Percentiles rank a stretch among this genome's conserved stretches.
These are phyloP conservation scores for Larix kaempferi DNA, from an alignment of 75 land plant genomes.

Conservation along the genomic window DNA sequence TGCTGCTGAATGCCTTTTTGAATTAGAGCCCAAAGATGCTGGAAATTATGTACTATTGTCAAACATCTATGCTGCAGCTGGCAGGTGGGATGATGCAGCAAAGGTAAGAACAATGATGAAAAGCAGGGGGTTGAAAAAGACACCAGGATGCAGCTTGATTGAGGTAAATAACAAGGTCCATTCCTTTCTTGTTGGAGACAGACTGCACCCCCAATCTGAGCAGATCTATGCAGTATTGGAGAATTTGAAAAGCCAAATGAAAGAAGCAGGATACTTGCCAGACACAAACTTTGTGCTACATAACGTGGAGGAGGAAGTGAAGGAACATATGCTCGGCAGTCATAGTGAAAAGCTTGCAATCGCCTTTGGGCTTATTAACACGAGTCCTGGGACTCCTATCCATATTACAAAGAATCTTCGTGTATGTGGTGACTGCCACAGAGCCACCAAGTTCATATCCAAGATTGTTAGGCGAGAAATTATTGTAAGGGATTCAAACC, in stretches of 20 bases:
- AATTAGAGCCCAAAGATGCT: conserved; percentile 12
- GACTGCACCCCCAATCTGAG: conserved; percentile 11
- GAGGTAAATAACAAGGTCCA: conserved; percentile 14
- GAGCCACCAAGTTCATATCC: conserved; percentile 18
- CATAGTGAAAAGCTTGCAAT: conserved; percentile 18
- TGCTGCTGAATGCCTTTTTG: conserved; percentile 11
- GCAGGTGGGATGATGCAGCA: conserved; percentile 20
- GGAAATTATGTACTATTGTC: conserved; percentile 21
- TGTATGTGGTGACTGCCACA: conserved; percentile 13
- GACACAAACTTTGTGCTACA: conserved; percentile 13
- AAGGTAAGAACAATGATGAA: conserved; percentile 15
- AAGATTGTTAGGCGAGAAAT: conserved; percentile 6
- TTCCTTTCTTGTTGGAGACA: conserved; percentile 15
- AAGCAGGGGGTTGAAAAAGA: conserved; percentile 13
- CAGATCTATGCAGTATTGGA: conserved; percentile 16
- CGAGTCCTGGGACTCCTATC: conserved; percentile 8
- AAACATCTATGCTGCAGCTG: conserved; percentile 22
- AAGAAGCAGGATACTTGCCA: conserved; percentile 14
- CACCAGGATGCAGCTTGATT: conserved; percentile 21
- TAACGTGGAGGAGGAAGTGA: conserved; percentile 15
- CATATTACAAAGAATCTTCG: conserved; percentile 14
- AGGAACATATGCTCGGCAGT: background rate
- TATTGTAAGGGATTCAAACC: conserved; percentile 8
- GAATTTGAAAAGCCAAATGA: conserved; percentile 5
- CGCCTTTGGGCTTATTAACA: conserved; percentile 11